phyloP scores from a whole-genome alignment of 768 basidiomycete species.

The Hysterangium stoloniferum region DNA sequence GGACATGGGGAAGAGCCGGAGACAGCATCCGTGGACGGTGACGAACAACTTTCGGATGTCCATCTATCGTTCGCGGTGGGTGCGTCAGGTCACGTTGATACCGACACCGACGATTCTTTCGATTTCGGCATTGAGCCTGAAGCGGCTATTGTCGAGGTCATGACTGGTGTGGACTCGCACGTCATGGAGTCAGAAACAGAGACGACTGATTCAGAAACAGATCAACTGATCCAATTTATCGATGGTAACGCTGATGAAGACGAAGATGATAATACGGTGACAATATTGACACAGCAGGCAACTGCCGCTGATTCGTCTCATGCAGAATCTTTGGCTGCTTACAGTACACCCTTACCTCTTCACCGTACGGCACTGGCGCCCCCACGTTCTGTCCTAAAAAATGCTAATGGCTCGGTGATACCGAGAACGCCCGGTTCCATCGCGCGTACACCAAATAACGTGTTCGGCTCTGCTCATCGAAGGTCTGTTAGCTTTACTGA shows the following conservation, averaged over 20 bases:
- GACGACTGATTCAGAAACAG: slow-evolving; percentile 11
- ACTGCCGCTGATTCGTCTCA: neutral
- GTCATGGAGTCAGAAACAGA: slow-evolving; percentile 17
- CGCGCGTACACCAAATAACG: slow-evolving; percentile 12
- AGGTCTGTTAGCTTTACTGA: slow-evolving; percentile 97
- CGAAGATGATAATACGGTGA: slow-evolving; percentile 23
- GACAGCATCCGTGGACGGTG: neutral
- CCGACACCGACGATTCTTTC: slow-evolving; percentile 46
- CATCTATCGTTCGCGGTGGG: slow-evolving; percentile 12
- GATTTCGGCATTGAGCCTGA: slow-evolving; percentile 49
- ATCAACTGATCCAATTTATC: slow-evolving; percentile 24
- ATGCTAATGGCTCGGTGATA: slow-evolving; percentile 21
- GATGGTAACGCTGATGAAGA: slow-evolving; percentile 26
- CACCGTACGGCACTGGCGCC: slow-evolving; percentile 15
- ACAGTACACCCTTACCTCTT: slow-evolving; percentile 4
- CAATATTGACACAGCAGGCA: neutral
- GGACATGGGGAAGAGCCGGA: slow-evolving; percentile 4
- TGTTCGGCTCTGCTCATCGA: slow-evolving; percentile 34
- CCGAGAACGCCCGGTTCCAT: slow-evolving; percentile 43
- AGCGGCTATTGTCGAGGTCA: slow-evolving; percentile 41
- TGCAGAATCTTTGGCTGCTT: neutral
- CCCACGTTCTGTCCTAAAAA: slow-evolving; percentile 36
- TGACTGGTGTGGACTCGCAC: slow-evolving; percentile 39
- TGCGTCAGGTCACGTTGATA: slow-evolving; percentile 37
- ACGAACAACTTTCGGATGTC: neutral